Evolutionary conservation across 1,284 basidiomycete genomes (phyloP), one percentile per base, ranked within the genome.

Genomic region (Coriolopsis trogii): DNA sequence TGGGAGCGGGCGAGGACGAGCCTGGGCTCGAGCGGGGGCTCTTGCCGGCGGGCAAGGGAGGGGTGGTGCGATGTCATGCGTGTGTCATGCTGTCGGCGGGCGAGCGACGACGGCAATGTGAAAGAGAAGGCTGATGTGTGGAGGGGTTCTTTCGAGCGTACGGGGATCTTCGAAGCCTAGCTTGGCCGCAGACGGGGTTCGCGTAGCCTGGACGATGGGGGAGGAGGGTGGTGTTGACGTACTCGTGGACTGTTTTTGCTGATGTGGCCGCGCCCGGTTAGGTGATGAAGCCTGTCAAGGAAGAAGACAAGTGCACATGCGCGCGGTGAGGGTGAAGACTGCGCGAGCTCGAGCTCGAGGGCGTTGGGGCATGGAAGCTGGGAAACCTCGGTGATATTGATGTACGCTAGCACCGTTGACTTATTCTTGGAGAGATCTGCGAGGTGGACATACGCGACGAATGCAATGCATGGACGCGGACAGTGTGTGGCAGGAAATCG

Each of bases 251-350:
- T 50, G 50, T 47, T 53, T n/a, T 30, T 53, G 51, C 60, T 56
- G 58, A 60, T 56, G 51, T 26, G 48, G 26, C 31, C 53, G 52
- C 48, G 39, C 36, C 41, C 50, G 42, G 30, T 49, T 56, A 87
- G 84, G 85, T 85, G 53, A 85, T 90, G 85, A 73, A 73, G 59
- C 68, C 77, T 60, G 82, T 89, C 59, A 79, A 81, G 64, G 84
- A 84, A 56, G 84, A 84, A 62, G 80, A 89, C 67, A 81, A 77
- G 68, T 90, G 88, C 68, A 69, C 65, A 58, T 90, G 87, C 65
- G 58, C 73, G 47, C 74, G 77, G 61, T 69, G 55, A 64, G 41
- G 55, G 58, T 36, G 51, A 55, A 40, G 54, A 40, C 28, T 23
- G 26, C 25, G 25, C 18, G 39, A 9, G 25, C 30, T n/a, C 16